A percentile compares a stretch with the other conserved stretches of the same genome.
Evolutionary conservation across 2,329 filamentous ascomycete species (phyloP).

Genomic region (Parascedosporium putredinis): DNA sequence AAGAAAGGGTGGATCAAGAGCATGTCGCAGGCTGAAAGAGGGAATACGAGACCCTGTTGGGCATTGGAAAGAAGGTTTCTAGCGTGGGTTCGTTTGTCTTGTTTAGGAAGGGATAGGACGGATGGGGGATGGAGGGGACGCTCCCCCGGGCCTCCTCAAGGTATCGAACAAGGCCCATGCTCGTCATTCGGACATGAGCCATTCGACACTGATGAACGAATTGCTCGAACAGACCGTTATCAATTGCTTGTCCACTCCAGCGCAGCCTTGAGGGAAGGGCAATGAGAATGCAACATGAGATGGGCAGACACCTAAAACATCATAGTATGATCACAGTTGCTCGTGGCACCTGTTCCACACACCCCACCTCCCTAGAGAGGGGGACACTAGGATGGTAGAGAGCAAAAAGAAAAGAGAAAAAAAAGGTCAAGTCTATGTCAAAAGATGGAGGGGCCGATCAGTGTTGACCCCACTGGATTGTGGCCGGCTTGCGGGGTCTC

Average conservation of each 20-base stretch:
- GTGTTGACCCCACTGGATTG: slow-evolving; percentile 1
- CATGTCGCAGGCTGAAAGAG: background rate
- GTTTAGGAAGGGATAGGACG: slow-evolving; percentile 1
- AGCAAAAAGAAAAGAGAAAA: background rate
- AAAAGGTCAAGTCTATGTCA: background rate
- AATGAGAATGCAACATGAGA: background rate
- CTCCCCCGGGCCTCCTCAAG: no score
- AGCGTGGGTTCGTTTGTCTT: background rate
- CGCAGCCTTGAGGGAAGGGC: background rate
- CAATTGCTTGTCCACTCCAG: no score
- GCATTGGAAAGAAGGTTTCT: slow-evolving; percentile 2
- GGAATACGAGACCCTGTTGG: background rate
- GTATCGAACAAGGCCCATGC: background rate
- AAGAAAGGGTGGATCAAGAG: no score
- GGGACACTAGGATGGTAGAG: no score
- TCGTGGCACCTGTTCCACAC: no score
- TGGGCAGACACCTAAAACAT: background rate
- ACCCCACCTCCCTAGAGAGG: no score
- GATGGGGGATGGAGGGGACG: background rate
- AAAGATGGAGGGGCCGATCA: background rate
- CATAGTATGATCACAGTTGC: background rate
- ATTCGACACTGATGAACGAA: no score
- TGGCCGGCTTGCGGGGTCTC: background rate
- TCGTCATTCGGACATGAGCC: no score
- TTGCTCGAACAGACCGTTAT: no score